Percentiles rank a stretch among this genome's conserved stretches.
Conservation (phyloP, 2,329 filamentous ascomycete species). For the Dactylellina leptospora region DNA sequence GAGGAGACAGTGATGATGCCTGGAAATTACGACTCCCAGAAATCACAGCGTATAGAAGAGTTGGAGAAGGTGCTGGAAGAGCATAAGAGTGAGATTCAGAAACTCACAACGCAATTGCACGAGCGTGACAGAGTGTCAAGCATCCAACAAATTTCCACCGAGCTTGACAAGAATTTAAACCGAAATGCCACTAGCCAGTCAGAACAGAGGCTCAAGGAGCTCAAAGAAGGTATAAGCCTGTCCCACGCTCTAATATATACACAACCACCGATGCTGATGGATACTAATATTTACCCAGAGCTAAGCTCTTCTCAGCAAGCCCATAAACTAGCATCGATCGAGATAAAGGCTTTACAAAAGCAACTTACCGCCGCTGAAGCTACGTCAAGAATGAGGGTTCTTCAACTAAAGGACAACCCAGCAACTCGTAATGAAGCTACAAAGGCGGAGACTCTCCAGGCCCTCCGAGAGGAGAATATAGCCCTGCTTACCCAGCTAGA, state of each 20-base stretch:
- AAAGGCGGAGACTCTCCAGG: constrained; percentile 79
- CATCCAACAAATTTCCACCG: constrained; percentile 59
- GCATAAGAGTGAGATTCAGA: constrained; percentile 82
- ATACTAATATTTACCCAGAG: constrained; percentile 63
- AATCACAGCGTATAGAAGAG: constrained; percentile 76
- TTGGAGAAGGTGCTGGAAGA: constrained; percentile 86
- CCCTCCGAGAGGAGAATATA: constrained; percentile 82
- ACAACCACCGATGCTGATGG: constrained; percentile 13
- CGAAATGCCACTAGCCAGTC: constrained; percentile 71
- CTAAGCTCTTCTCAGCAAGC: constrained; percentile 76
- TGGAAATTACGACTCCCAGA: constrained; percentile 78
- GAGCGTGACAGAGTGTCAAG: constrained; percentile 63
- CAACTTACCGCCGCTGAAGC: constrained; percentile 67
- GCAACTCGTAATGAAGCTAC: constrained; percentile 85
- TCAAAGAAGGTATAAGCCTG: constrained; percentile 71
- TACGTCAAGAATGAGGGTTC: constrained; percentile 76
- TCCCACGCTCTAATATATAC: background rate
- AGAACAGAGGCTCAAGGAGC: constrained; percentile 83
- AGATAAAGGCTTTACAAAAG: constrained; percentile 71
- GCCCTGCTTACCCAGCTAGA: constrained; percentile 79
- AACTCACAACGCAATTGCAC: constrained; percentile 76
- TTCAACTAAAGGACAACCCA: constrained; percentile 90
- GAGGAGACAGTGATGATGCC: constrained; percentile 89
- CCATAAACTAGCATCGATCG: constrained; percentile 74
- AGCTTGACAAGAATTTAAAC: background rate